phyloP scores from a whole-genome alignment of 2,329 filamentous ascomycete species.

The Fonsecaea monophora region DNA sequence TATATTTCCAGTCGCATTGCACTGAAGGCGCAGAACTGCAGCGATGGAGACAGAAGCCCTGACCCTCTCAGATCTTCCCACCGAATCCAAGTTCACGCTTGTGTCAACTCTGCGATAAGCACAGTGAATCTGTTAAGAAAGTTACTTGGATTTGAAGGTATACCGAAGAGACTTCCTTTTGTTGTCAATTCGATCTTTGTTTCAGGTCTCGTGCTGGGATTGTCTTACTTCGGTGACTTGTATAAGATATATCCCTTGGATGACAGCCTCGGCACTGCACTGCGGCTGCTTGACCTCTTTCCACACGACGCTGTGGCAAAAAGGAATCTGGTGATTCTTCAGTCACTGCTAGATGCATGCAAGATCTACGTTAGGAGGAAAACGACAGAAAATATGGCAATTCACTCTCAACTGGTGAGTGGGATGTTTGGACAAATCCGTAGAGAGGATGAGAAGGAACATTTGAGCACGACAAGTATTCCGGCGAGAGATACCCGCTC shows the following conservation, averaged over 20 bases:
- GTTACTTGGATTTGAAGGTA: not conserved
- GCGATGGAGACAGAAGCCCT: constrained; percentile 2
- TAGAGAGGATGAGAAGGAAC: constrained; percentile 1
- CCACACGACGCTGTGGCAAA: not conserved
- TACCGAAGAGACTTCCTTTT: constrained; percentile 2
- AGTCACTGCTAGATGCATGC: not conserved
- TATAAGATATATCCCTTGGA: constrained; percentile 1
- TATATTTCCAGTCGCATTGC: constrained; percentile 7
- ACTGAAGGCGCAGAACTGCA: not conserved
- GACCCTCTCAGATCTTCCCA: not conserved
- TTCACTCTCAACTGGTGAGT: constrained; percentile 3
- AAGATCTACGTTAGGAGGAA: not conserved
- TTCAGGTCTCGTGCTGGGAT: not conserved
- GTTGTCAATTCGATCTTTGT: constrained; percentile 6
- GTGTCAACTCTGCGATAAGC: constrained; percentile 5
- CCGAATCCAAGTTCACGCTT: not conserved
- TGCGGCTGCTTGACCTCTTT: not conserved
- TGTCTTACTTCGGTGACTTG: constrained; percentile 3
- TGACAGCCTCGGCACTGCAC: not conserved
- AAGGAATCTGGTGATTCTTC: not conserved
- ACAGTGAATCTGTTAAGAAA: not conserved
- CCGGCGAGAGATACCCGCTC: not conserved
- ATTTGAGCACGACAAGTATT: not conserved
- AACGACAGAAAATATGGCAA: constrained; percentile 3
- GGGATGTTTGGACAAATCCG: constrained; percentile 1